phyloP scores from a whole-genome alignment of 2,329 filamentous ascomycete genomes.

The Aspergillus flavus region DNA sequence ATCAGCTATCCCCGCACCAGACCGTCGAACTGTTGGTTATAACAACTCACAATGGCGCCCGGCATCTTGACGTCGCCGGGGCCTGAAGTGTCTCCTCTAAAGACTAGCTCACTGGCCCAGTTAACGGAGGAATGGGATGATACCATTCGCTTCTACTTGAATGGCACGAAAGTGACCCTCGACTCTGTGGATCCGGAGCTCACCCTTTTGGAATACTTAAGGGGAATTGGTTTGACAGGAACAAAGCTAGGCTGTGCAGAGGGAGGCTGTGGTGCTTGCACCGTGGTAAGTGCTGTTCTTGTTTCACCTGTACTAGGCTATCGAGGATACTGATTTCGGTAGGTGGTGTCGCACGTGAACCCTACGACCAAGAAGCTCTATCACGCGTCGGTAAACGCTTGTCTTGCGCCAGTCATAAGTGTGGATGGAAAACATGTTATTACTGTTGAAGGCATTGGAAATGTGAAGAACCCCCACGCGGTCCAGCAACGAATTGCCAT shows the following conservation, averaged over 20 bases:
- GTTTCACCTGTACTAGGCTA: not conserved
- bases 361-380: conserved; percentile 91
- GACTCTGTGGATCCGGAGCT: conserved; percentile 89
- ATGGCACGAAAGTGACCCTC: conserved; percentile 84
- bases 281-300: conserved; percentile 21
- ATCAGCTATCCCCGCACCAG: not conserved
- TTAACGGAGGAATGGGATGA: conserved; percentile 82
- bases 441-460: conserved; percentile 94
- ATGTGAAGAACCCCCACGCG: conserved; percentile 82
- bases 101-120: conserved; percentile 54
- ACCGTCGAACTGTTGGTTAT: conserved; percentile 7
- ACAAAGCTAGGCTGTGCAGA: conserved; percentile 97
- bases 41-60: conserved; percentile 55
- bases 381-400: conserved; percentile 95
- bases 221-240: conserved; percentile 89
- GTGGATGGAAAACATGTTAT: conserved; percentile 98
- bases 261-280: conserved; percentile 82
- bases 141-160: conserved; percentile 88
- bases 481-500: conserved; percentile 88
- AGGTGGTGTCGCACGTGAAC: conserved; percentile 87
- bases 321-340: conserved; percentile 28
- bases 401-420: conserved; percentile 86
- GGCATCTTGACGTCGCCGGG: conserved; percentile 53
- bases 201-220: conserved; percentile 88
- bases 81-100: conserved; percentile 49